Evolutionary conservation across 106 monocot species (phyloP), one percentile per base, ranked within the genome.

Genomic region (Acorus gramineus): DNA sequence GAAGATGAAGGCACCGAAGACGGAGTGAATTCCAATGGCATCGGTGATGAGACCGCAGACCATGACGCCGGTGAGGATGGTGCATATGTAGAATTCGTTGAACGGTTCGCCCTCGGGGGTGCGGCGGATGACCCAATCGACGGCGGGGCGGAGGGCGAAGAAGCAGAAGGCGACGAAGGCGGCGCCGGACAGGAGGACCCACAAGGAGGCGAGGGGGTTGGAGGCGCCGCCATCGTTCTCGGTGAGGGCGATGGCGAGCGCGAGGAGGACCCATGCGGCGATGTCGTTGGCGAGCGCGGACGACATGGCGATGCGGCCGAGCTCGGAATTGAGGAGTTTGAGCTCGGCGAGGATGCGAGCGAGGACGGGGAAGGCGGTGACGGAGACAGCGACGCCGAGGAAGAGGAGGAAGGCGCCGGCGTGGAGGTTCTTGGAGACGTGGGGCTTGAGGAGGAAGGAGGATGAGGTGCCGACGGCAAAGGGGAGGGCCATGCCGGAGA

Each of bases 91-190:
- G 4, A 49, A 3, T 8, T 86, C 81, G 53, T 63, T 56, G 1
- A 93, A 61, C 11, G 49, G 46, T 53, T 85, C 82, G 2, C 85
- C 84, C 51, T 87, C 87, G 0, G 77, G 76, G 1, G 79, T 77
- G 1, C 55, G 66, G 1, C 58, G 9, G 5, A 68, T 28, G 10
- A 82, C 52, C 79, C 85, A 85, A 8, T 48, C 2, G 5, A 80
- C 54, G 6, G 61, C 46, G 9, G 76, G 82, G 10, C 70, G 64
- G 28, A 83, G 11, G 12, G 72, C 7, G 4, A 44, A 12, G 52
- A 60, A 53, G 71, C 70, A 78, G 49, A 72, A 14, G 6, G 9
- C 48, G 8, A 81, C 8, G 51, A 65, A 71, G 45, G 76, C 7
- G 0, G 46, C 10, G 8, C 70, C 65, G 3, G 60, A 48, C 43